These are phyloP conservation scores for Suillus alpinus DNA, from an alignment of 768 basidiomycete species.

Conservation along the genomic window DNA sequence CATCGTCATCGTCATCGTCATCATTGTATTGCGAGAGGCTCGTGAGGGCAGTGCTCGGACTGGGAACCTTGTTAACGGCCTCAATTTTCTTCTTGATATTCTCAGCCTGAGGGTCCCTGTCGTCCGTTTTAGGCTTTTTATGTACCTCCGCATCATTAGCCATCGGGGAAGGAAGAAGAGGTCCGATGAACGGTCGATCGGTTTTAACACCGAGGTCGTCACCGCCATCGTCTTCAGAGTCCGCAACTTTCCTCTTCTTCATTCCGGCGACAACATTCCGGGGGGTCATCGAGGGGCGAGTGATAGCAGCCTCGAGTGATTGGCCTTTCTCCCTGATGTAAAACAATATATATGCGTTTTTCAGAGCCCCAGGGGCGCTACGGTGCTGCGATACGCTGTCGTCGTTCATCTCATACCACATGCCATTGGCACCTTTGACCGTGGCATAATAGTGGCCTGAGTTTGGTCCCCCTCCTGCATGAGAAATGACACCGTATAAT, in stretches of 20 bases:
- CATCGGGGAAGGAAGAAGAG: constrained; percentile 53
- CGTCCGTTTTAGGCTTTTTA: constrained; percentile 19
- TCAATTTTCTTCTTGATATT: constrained; percentile 53
- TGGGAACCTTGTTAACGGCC: constrained; percentile 26
- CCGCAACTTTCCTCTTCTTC: constrained; percentile 50
- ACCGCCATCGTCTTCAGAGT: constrained; percentile 45
- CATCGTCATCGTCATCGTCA: constrained; percentile 37
- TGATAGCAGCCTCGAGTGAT: constrained; percentile 60
- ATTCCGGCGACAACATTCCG: constrained; percentile 43
- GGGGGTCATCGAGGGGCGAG: constrained; percentile 28
- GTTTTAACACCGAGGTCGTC: constrained; percentile 52
- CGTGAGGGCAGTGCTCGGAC: constrained; percentile 33
- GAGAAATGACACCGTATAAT: constrained; percentile 89
- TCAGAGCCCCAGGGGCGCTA: constrained; percentile 54
- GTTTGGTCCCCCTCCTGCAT: constrained; percentile 89
- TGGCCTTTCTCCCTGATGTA: constrained; percentile 84
- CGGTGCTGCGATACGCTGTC: constrained; percentile 55
- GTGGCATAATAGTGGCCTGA: constrained; percentile 94
- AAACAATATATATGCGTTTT: constrained; percentile 91
- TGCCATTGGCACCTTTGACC: constrained; percentile 64
- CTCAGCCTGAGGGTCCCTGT: constrained; percentile 53
- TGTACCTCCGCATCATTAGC: constrained; percentile 17
- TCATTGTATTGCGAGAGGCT: constrained; percentile 41
- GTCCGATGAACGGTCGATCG: constrained; percentile 58
- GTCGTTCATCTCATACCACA: constrained; percentile 96